phyloP scores from a whole-genome alignment of 768 basidiomycete species.

The Podaxis carcinomalis region DNA sequence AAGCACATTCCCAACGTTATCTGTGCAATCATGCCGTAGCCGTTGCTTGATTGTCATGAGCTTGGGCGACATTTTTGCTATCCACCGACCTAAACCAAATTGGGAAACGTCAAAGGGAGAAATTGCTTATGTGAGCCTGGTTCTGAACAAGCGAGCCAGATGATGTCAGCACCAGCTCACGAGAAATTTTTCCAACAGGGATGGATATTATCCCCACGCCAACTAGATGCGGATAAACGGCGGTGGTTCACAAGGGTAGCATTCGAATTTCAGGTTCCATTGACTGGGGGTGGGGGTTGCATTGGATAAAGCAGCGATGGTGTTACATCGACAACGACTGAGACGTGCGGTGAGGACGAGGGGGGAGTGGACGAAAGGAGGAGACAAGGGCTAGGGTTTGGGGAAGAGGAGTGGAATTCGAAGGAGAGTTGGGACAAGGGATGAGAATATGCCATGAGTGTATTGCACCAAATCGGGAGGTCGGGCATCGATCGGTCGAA shows the following conservation, averaged over 20 bases:
- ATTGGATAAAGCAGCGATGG: neutral
- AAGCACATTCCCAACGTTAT: neutral
- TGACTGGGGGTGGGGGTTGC: neutral
- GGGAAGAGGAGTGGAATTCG: neutral
- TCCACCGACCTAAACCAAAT: neutral
- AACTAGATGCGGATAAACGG: conserved; percentile 10
- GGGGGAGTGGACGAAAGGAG: neutral
- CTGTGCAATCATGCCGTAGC: neutral
- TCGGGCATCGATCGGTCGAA: neutral
- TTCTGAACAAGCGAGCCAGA: neutral
- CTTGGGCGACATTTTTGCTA: neutral
- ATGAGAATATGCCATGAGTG: neutral
- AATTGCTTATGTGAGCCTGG: conserved; percentile 1
- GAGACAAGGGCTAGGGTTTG: neutral
- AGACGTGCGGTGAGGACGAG: neutral
- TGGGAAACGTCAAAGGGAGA: conserved; percentile 3
- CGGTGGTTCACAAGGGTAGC: neutral
- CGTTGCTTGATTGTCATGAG: neutral
- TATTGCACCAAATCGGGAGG: neutral
- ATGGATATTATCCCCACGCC: conserved; percentile 3
- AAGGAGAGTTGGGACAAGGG: neutral
- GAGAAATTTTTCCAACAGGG: conserved; percentile 6
- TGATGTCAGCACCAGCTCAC: conserved; percentile 7
- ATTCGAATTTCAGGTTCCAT: conserved; percentile 3
- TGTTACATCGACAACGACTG: neutral